These are phyloP conservation scores for Spencermartinsiella ligniputridi DNA, from an alignment of 1,139 yeast genomes.

Conservation along the genomic window DNA sequence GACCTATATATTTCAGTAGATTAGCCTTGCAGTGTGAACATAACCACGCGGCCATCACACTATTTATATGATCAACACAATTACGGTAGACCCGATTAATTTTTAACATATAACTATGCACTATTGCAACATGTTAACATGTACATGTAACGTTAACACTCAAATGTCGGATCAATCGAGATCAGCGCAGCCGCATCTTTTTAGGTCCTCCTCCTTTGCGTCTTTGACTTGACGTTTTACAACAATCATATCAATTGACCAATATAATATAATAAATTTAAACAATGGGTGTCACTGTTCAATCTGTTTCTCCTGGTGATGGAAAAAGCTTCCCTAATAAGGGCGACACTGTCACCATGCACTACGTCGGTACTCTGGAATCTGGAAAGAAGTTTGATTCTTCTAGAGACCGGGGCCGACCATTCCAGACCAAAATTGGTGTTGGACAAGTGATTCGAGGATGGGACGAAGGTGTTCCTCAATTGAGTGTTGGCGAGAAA, in stretches of 20 bases:
- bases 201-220: too few relatives aligned
- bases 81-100: too few relatives aligned
- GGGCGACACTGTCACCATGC: constrained; percentile 81
- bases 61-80: too few relatives aligned
- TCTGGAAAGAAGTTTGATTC: constrained; percentile 95
- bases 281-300: constrained; percentile 39
- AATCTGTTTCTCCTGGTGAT: constrained; percentile 47
- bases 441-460: constrained; percentile 95
- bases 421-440: constrained; percentile 90
- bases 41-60: not conserved
- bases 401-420: constrained; percentile 88
- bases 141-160: too few relatives aligned
- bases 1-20: constrained; percentile 15
- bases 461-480: constrained; percentile 93
- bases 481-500: constrained; percentile 86
- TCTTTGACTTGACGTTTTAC: too few relatives aligned
- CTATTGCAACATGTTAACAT: too few relatives aligned
- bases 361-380: constrained; percentile 91
- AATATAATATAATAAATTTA: not conserved
- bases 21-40: not conserved
- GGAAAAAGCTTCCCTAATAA: constrained; percentile 78
- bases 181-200: too few relatives aligned
- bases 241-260: too few relatives aligned
- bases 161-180: too few relatives aligned
- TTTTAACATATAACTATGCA: too few relatives aligned